Evolutionary conservation across 192 early-diverging fungal genomes (phyloP), one percentile per base, ranked within the genome.

Genomic region (Backusella tuberculispora): DNA sequence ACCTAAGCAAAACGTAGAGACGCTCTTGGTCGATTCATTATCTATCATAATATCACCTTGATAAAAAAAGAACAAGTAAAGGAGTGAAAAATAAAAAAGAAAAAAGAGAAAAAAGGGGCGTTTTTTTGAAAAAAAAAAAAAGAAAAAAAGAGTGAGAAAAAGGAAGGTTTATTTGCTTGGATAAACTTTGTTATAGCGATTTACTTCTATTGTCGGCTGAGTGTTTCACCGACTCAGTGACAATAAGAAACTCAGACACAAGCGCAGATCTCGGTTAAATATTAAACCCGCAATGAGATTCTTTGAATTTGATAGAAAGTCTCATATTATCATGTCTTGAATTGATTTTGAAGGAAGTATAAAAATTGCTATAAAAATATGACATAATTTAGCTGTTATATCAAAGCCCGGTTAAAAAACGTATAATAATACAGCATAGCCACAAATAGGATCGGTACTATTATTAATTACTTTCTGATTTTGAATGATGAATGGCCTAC

Each of bases 161-260:
- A 56, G 53, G 50, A 56, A 56, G 24, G 50, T 56, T 56, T 56
- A 56, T 56, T 47, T 56, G 53, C 53, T 26, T 56, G 5, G 53
- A 13, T 19, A 17, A 53, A 21, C 50, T 53, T 24, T 48, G 14
- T 48, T 50, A 8, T 56, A n/a, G n/a, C n/a, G 21, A 56, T 56
- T 56, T 8, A 6, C 50, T 56, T 56, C 50, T 21, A 56, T 56
- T 24, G 50, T 56, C 50, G 50, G 50, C 24, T 56, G 50, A 56
- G 50, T 56, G 50, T 56, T 56, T 56, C 50, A 21, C 50, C 50
- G 50, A 56, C 50, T n/a, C n/a, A n/a, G n/a, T n/a, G 19, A 56
- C 53, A 60, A 60, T 60, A 60, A 60, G 21, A 56, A 60, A 60
- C 53, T 26, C 53, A 60, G 53, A 60, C 26, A 53, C 50, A 34